Conservation (phyloP, 805 yeast genomes). For the Blastobotrys terrestris region DNA sequence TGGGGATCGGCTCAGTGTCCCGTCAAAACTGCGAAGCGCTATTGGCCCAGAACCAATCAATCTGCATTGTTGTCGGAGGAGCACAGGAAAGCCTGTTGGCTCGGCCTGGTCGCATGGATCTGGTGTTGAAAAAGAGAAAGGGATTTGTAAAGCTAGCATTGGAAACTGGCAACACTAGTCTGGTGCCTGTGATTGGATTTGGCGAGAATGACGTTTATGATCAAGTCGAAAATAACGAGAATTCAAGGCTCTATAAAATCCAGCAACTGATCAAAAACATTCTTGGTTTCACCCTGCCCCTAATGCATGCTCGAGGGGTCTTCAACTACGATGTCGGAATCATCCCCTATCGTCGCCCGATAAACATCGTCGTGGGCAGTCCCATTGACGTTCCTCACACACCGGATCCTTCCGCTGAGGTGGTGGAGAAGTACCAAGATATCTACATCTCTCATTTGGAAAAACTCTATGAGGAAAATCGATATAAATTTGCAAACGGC, state of each 20-base stretch:
- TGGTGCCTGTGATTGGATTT: conserved; percentile 87
- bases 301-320: conserved; percentile 86
- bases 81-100: conserved; percentile 83
- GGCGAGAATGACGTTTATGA: conserved; percentile 76
- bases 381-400: conserved; percentile 37
- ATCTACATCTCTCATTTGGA: conserved; percentile 42
- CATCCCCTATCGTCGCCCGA: conserved; percentile 76
- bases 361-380: conserved; percentile 55
- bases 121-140: conserved; percentile 70
- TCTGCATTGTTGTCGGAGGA: conserved; percentile 91
- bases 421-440: conserved; percentile 64
- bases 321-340: conserved; percentile 91
- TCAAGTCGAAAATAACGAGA: conserved; percentile 39
- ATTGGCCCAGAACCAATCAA: conserved; percentile 59
- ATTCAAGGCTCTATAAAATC: conserved; percentile 45
- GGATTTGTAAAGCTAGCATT: conserved; percentile 89
- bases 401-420: conserved; percentile 40
- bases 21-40: conserved; percentile 62
- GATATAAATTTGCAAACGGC: conserved; percentile 9
- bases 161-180: conserved; percentile 63
- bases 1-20: conserved; percentile 83
- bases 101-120: conserved; percentile 50
- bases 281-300: conserved; percentile 82
- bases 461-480: conserved; percentile 14
- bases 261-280: conserved; percentile 68